phyloP scores from a whole-genome alignment of 169 alveolate species.

The Plasmodium chabaudi region DNA sequence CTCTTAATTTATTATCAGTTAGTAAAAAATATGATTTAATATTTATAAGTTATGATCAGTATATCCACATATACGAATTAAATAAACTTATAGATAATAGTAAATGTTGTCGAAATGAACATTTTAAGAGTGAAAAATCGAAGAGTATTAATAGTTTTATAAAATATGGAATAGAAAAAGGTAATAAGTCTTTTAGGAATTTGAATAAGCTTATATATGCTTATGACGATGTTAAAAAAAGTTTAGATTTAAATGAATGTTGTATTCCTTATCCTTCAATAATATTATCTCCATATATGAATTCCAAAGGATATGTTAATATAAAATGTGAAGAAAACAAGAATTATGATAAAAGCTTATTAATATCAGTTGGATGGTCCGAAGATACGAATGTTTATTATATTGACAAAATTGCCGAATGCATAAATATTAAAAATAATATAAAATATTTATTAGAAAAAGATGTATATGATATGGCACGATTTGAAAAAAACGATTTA shows the following conservation, averaged over 20 bases:
- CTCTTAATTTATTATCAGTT: conserved; percentile 55
- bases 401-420: conserved; percentile 64
- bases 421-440: conserved; percentile 57
- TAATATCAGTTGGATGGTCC: conserved; percentile 70
- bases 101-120: background rate
- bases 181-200: conserved; percentile 41
- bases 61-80: conserved; percentile 58
- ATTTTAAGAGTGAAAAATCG: conserved; percentile 4
- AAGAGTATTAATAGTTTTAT: conserved; percentile 8
- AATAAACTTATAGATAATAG: conserved; percentile 27
- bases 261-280: conserved; percentile 37
- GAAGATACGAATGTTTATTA: conserved; percentile 64
- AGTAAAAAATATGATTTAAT: conserved; percentile 67
- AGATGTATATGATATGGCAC: conserved; percentile 9
- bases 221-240: conserved; percentile 54
- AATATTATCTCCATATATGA: conserved; percentile 32
- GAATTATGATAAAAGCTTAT: conserved; percentile 30
- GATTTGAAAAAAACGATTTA: conserved; percentile 26
- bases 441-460: conserved; percentile 40
- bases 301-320: conserved; percentile 72
- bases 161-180: conserved; percentile 36
- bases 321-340: conserved; percentile 57
- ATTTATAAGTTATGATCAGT: conserved; percentile 46
- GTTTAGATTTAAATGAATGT: conserved; percentile 21
- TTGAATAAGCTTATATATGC: conserved; percentile 42